Evolutionary conservation across 768 basidiomycete genomes (phyloP).

Genomic region (Hemileccinum rubropunctum): DNA sequence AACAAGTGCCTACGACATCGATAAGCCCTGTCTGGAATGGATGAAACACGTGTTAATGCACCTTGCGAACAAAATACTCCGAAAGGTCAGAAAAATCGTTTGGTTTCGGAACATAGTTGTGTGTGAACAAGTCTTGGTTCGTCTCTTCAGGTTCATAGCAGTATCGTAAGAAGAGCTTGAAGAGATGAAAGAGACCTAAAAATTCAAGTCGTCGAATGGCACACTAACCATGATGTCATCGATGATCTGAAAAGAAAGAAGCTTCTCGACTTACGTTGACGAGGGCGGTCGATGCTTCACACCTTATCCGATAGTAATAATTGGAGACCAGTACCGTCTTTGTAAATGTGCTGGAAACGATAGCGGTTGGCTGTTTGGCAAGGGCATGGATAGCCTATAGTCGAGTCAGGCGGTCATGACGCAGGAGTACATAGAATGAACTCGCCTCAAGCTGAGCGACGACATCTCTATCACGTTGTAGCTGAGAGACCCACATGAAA

Average conservation of each 20-base stretch:
- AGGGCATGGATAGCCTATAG: slow-evolving; percentile 91
- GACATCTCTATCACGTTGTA: slow-evolving; percentile 94
- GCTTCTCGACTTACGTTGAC: slow-evolving; percentile 56
- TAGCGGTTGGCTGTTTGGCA: slow-evolving; percentile 73
- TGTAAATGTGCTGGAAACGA: slow-evolving; percentile 88
- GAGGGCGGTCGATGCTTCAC: slow-evolving; percentile 87
- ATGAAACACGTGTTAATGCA: slow-evolving; percentile 25
- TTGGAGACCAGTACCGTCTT: slow-evolving; percentile 93
- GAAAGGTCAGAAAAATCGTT: slow-evolving; percentile 91
- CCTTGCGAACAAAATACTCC: slow-evolving; percentile 96
- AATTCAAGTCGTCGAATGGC: slow-evolving; percentile 81
- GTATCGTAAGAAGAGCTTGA: slow-evolving; percentile 90
- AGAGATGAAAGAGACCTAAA: slow-evolving; percentile 90
- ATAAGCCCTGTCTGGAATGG: slow-evolving; percentile 4
- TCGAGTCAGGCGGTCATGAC: slow-evolving; percentile 9
- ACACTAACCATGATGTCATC: slow-evolving; percentile 50
- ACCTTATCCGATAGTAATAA: slow-evolving; percentile 94
- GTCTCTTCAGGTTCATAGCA: slow-evolving; percentile 86
- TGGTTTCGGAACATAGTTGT: slow-evolving; percentile 90
- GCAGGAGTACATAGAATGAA: slow-evolving; percentile 1
- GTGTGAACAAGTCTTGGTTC: slow-evolving; percentile 78
- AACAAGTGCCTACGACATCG: slow-evolving; percentile 57
- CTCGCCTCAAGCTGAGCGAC: slow-evolving; percentile 94
- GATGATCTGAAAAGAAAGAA: slow-evolving; percentile 6
- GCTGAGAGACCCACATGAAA: slow-evolving; percentile 98